Percentiles rank a stretch among this genome's conserved stretches.
Evolutionary conservation across 352 stramenopile species (phyloP).

Genomic region (Phytophthora sojae): DNA sequence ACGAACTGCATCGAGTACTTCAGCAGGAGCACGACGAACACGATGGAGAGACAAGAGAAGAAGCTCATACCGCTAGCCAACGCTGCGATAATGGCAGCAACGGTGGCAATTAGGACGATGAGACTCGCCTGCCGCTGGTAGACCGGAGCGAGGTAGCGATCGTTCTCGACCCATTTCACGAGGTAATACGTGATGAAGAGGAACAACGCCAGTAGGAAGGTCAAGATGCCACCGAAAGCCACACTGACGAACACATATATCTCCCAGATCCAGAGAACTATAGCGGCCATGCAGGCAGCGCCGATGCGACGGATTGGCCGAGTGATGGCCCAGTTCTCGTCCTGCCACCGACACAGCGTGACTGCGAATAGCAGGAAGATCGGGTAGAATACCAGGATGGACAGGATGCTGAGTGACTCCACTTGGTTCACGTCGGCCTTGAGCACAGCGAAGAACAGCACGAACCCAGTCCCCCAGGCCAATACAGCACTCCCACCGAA

Average conservation of each 20-base stretch:
- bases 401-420: conserved; percentile 80
- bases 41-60: conserved; percentile 88
- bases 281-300: conserved; percentile 25
- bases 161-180: conserved; percentile 87
- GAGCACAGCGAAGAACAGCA: conserved; percentile 77
- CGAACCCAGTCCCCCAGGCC: conserved; percentile 73
- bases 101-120: conserved; percentile 50
- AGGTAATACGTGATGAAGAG: conserved; percentile 82
- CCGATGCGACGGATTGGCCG: conserved; percentile 46
- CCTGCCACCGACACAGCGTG: conserved; percentile 81
- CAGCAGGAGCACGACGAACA: conserved; percentile 85
- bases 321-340: conserved; percentile 74
- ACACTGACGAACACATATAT: conserved; percentile 78
- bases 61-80: conserved; percentile 66
- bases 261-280: conserved; percentile 79
- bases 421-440: conserved; percentile 67
- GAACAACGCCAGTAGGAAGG: conserved; percentile 68
- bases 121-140: conserved; percentile 63
- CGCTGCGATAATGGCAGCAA: conserved; percentile 47
- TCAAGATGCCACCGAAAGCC: conserved; percentile 61
- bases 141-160: conserved; percentile 74
- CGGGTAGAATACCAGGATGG: conserved; percentile 82
- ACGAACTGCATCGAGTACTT: conserved; percentile 75
- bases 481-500: conserved; percentile 64
- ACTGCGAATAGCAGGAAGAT: conserved; percentile 77